Evolutionary conservation across 768 basidiomycete species (phyloP).

Genomic region (Auriscalpium vulgare): DNA sequence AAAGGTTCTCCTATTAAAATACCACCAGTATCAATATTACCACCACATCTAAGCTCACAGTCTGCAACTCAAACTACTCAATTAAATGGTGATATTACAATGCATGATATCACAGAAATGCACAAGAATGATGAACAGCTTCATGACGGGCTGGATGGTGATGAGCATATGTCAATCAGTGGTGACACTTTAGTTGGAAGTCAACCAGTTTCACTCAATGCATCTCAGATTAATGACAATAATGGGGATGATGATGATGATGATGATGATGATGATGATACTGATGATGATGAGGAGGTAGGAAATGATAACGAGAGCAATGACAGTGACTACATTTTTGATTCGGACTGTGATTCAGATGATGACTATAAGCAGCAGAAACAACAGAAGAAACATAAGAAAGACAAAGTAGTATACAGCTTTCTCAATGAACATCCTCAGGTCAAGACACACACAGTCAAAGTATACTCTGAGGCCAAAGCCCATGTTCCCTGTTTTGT

Average conservation of each 20-base stretch:
- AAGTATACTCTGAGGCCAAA: background rate
- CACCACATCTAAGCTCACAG: too few species aligned
- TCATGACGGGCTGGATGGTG: too few species aligned
- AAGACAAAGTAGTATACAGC: background rate
- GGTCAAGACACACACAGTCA: conserved; percentile 16
- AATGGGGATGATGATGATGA: background rate
- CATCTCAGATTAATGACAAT: background rate
- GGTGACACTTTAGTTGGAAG: background rate
- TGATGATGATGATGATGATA: background rate
- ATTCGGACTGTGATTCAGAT: background rate
- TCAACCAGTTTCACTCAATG: too few species aligned
- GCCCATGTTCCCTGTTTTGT: conserved; percentile 23
- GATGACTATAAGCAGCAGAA: background rate
- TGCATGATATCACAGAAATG: too few species aligned
- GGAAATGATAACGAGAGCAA: background rate
- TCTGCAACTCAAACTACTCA: too few species aligned
- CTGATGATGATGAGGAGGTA: background rate
- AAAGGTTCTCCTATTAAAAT: background rate
- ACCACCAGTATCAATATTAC: background rate
- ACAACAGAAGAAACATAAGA: background rate
- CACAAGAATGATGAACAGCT: too few species aligned
- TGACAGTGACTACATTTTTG: background rate
- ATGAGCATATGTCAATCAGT: background rate
- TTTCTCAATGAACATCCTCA: conserved; percentile 18
- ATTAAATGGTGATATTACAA: too few species aligned